Percentiles rank a stretch among this genome's conserved stretches.
These are phyloP conservation scores for Amoebophrya sp. DNA, from an alignment of 169 alveolate genomes.

Conservation along the genomic window DNA sequence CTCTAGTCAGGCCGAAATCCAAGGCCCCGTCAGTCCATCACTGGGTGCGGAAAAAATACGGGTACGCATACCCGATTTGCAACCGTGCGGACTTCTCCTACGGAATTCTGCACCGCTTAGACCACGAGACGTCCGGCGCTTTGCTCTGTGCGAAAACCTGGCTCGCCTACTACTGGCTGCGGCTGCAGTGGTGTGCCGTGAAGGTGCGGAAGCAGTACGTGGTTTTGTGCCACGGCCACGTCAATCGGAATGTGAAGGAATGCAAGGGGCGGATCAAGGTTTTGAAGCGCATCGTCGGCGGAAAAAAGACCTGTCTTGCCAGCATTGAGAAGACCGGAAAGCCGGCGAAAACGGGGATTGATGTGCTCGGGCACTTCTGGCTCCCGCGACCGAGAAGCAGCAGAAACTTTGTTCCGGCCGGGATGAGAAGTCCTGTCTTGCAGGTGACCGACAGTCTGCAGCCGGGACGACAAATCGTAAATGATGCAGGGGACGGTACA, in stretches of 20 bases:
- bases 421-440: too few relatives aligned
- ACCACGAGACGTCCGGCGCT: neutral
- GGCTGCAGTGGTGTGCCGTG: neutral
- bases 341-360: neutral
- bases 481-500: neutral
- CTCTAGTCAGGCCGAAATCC: neutral
- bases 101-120: neutral
- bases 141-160: neutral
- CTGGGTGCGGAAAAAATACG: neutral
- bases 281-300: neutral
- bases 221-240: neutral
- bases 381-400: neutral
- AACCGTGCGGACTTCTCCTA: neutral
- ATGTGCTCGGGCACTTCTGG: neutral
- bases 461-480: too few relatives aligned
- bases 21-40: neutral
- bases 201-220: neutral
- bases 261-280: neutral
- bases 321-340: neutral
- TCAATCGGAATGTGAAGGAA: neutral
- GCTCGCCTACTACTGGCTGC: neutral
- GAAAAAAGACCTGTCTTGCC: neutral
- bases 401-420: too few relatives aligned
- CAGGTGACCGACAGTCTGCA: too few relatives aligned
- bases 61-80: neutral